These are phyloP conservation scores for Abrus precatorius DNA, from an alignment of 306 rosid species.

Conservation along the genomic window DNA sequence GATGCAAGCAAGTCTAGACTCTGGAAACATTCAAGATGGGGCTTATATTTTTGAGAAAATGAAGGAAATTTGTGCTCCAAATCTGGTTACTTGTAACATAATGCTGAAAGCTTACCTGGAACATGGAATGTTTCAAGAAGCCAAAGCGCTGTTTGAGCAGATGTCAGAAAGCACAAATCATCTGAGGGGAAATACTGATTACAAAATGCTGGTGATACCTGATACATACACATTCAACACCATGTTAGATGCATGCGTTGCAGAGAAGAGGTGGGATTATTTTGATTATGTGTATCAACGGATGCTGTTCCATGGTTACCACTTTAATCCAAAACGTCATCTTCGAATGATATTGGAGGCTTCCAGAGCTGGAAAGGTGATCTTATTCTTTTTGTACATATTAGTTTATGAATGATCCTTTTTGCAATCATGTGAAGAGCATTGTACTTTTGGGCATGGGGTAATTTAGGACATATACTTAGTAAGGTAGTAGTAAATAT, in stretches of 20 bases:
- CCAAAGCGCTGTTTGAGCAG: conserved; percentile 68
- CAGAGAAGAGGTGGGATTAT: conserved; percentile 82
- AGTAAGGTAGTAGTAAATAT: background rate
- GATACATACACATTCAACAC: conserved; percentile 88
- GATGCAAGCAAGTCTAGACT: conserved; percentile 85
- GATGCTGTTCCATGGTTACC: conserved; percentile 76
- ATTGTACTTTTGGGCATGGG: conserved; percentile 3
- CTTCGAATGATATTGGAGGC: conserved; percentile 83
- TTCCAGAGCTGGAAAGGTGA: conserved; percentile 84
- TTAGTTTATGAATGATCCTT: conserved; percentile 16
- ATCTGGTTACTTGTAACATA: conserved; percentile 87
- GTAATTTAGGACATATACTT: conserved; percentile 6
- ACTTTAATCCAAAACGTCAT: conserved; percentile 91
- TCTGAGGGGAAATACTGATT: conserved; percentile 55
- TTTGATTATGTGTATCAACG: conserved; percentile 63
- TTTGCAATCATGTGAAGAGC: conserved; percentile 1
- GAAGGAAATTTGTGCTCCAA: conserved; percentile 83
- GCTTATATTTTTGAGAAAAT: conserved; percentile 77
- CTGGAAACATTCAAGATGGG: conserved; percentile 71
- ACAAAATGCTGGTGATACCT: conserved; percentile 67
- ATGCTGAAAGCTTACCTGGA: conserved; percentile 81
- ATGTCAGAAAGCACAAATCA: conserved; percentile 64
- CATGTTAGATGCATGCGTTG: conserved; percentile 71
- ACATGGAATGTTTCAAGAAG: conserved; percentile 83
- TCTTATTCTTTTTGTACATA: conserved; percentile 18